Percentiles rank a stretch among this genome's conserved stretches.
These are phyloP conservation scores for Hamamelis virginiana DNA, from an alignment of 164 flowering plant genomes.

Conservation along the genomic window DNA sequence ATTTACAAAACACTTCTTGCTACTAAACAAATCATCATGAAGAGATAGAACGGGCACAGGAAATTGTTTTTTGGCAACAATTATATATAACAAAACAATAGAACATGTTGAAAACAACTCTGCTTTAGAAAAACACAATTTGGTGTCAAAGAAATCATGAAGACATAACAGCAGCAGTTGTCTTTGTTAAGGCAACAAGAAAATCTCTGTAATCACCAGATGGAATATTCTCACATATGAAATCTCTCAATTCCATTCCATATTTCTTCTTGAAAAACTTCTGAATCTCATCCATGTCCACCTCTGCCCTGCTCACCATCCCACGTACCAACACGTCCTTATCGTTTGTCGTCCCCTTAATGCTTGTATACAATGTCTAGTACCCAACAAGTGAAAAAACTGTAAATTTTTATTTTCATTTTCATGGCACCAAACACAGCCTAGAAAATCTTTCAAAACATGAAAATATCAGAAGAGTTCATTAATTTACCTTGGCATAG, in stretches of 20 bases:
- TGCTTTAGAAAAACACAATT: too few species aligned
- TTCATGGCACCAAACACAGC: too few species aligned
- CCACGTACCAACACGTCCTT: slow-evolving; percentile 32
- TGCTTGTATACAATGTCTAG: slow-evolving; percentile 44
- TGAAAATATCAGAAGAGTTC: not conserved
- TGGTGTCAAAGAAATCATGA: not conserved
- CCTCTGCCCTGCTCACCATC: slow-evolving; percentile 60
- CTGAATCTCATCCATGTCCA: slow-evolving; percentile 63
- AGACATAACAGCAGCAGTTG: not conserved
- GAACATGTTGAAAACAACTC: too few species aligned
- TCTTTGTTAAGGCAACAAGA: slow-evolving; percentile 38
- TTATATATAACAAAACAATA: too few species aligned
- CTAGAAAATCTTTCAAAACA: too few species aligned
- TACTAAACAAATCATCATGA: not conserved
- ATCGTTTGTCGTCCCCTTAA: slow-evolving; percentile 37
- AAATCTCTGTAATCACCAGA: slow-evolving; percentile 54
- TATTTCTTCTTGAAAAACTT: slow-evolving; percentile 42
- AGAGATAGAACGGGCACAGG: too few species aligned
- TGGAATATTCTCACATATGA: slow-evolving; percentile 39
- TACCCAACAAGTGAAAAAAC: not conserved
- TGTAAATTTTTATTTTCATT: not conserved
- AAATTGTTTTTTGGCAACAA: too few species aligned
- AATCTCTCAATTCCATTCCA: slow-evolving; percentile 44
- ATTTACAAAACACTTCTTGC: not conserved
- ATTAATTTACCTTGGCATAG: slow-evolving; percentile 70